Evolutionary conservation across 108 stramenopile genomes (phyloP), one percentile per base, ranked within the genome.

Genomic region (Mediolabrus comicus): DNA sequence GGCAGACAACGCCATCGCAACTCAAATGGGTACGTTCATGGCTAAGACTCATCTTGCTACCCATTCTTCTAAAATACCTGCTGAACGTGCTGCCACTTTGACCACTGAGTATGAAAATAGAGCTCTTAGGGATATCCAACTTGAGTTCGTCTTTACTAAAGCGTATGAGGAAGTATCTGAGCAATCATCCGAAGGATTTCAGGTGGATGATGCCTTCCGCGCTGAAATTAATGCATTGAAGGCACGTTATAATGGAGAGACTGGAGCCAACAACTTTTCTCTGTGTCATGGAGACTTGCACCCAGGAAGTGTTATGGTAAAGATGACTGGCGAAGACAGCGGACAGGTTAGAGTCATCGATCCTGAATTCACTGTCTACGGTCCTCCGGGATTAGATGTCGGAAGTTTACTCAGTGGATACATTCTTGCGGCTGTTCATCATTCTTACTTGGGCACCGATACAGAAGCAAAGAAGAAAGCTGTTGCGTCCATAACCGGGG

Each of bases 311-410:
- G 87, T 93, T 59, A 93, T 93, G 92, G 87, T 88, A 0, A 70
- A 79, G 39, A 49, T 49, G 4, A 31, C 32, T 22, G 53, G 41
- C 0, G 79, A 71, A 19, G 64, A 69, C 39, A 74, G 35, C 28
- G 57, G 28, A 9, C 66, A 63, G 17, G 73, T 82, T 46, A 77
- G 86, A 46, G 86, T 87, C 24, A 93, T 93, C 46, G 92, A 93
- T 80, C 89, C 92, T 10, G 92, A 93, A 70, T 93, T 93, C 65
- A 87, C 88, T 29, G 80, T 90, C n/a, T 91, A 88, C 67, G 87
- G 89, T 26, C 88, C 92, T 30, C 87, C 88, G 33, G 89, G 88
- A 24, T 68, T 93, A 24, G 91, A 92, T 85, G 86, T 89, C 32
- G 91, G 88, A 53, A 89, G 85, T 53, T 76, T 89, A 31, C 74